Percentiles rank a stretch among this genome's conserved stretches.
phyloP scores from a whole-genome alignment of 73 alveolate species.

The Tetrahymena borealis region DNA sequence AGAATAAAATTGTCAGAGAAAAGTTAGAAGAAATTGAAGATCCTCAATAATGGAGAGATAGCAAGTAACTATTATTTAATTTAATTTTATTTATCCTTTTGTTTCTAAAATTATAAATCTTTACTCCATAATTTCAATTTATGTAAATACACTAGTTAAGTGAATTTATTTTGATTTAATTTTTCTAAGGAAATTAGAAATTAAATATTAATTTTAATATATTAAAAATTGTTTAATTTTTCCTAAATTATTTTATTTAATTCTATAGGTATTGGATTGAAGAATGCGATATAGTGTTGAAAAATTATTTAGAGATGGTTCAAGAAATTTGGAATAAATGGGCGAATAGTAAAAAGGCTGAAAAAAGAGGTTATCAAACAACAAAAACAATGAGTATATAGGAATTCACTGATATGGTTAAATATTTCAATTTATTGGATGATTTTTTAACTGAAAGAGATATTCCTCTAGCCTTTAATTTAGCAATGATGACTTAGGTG shows the following conservation, averaged over 20 bases:
- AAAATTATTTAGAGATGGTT: conserved; percentile 63
- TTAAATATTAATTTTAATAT: too few species aligned
- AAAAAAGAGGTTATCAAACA: conserved; percentile 6
- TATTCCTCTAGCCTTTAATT: conserved; percentile 57
- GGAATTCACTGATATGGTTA: conserved; percentile 59
- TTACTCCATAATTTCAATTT: too few species aligned
- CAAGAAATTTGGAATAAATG: conserved; percentile 59
- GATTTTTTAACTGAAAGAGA: conserved; percentile 76
- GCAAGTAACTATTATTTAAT: too few species aligned
- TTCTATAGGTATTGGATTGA: conserved; percentile 70
- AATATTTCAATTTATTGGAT: conserved; percentile 46
- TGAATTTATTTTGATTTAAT: too few species aligned
- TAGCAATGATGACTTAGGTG: conserved; percentile 66
- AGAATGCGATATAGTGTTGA: conserved; percentile 61
- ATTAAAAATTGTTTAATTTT: not conserved
- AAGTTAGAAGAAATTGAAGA: not conserved
- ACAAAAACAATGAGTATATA: conserved; percentile 43
- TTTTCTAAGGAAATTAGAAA: too few species aligned
- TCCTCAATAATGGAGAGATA: not conserved
- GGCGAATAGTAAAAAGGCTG: conserved; percentile 62
- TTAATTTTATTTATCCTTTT: too few species aligned
- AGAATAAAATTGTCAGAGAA: not conserved
- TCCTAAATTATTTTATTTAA: not conserved
- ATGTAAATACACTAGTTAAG: too few species aligned
- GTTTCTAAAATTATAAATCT: too few species aligned